Evolutionary conservation across 2,329 filamentous ascomycete genomes (phyloP).

Genomic region (Cadophora sp.): DNA sequence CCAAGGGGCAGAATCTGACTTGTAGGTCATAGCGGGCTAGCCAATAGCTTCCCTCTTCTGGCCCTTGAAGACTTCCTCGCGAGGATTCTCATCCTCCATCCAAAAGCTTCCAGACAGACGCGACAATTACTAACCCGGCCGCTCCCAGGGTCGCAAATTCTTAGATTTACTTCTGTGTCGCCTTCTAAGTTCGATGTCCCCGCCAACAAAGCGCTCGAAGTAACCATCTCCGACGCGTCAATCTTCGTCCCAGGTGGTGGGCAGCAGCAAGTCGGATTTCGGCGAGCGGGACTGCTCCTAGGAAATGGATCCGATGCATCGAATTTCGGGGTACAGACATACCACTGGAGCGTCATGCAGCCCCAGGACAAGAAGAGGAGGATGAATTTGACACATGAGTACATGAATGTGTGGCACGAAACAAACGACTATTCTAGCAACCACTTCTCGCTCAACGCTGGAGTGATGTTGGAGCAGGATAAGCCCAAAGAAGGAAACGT

Average conservation of each 20-base stretch:
- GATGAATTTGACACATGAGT: constrained; percentile 67
- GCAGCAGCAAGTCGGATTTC: constrained; percentile 62
- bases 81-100: too few relatives aligned
- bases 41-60: too few relatives aligned
- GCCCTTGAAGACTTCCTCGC: too few relatives aligned
- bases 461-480: constrained; percentile 54
- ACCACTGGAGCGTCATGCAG: constrained; percentile 63
- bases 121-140: too few relatives aligned
- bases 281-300: constrained; percentile 60
- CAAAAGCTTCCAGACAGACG: too few relatives aligned
- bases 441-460: constrained; percentile 62
- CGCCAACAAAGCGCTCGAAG: constrained; percentile 27
- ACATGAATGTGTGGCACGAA: constrained; percentile 61
- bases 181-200: constrained; percentile 30
- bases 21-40: too few relatives aligned
- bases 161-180: constrained; percentile 52
- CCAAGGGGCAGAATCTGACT: constrained; percentile 58
- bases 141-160: constrained; percentile 55
- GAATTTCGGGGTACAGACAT: constrained; percentile 61
- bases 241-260: constrained; percentile 59
- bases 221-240: constrained; percentile 53
- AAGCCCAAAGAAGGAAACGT: constrained; percentile 49
- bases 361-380: constrained; percentile 53
- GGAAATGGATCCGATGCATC: constrained; percentile 57
- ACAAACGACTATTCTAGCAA: constrained; percentile 55